Conservation (phyloP, 225 moss, liverwort and hornwort species). For the Marchantia paleacea region DNA sequence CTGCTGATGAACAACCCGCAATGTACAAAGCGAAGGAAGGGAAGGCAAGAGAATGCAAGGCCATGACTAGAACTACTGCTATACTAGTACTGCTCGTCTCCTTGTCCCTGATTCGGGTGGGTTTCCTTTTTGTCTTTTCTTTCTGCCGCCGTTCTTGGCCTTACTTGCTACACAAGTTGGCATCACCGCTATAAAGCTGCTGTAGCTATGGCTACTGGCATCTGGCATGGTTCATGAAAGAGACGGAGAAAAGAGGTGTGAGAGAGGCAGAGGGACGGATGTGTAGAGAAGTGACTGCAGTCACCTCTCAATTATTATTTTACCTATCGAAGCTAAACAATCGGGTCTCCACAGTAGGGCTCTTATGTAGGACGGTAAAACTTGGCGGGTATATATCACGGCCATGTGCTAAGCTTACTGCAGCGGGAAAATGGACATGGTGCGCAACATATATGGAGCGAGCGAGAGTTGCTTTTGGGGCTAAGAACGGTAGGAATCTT, state of each 20-base stretch:
- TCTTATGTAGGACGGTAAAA: neutral
- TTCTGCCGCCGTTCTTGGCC: conserved; percentile 1
- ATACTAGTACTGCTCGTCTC: neutral
- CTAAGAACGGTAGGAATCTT: neutral
- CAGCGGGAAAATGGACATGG: neutral
- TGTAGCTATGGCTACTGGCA: neutral
- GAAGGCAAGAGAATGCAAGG: no score
- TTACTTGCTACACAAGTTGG: neutral
- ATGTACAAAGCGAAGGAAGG: neutral
- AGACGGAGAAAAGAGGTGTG: neutral
- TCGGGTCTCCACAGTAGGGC: no score
- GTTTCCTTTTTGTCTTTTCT: conserved; percentile 1
- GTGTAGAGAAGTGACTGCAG: neutral
- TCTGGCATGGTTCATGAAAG: neutral
- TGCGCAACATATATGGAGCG: neutral
- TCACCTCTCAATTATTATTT: neutral
- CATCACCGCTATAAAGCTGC: neutral
- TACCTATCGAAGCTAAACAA: neutral
- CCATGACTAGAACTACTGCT: neutral
- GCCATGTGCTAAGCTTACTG: neutral
- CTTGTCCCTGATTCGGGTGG: neutral
- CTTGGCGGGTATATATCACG: neutral
- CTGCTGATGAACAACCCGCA: neutral
- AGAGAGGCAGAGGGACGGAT: no score
- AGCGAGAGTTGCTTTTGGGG: neutral